Evolutionary conservation across 495 filamentous ascomycete species (phyloP).

Genomic region (Penicillium atrosanguineum): DNA sequence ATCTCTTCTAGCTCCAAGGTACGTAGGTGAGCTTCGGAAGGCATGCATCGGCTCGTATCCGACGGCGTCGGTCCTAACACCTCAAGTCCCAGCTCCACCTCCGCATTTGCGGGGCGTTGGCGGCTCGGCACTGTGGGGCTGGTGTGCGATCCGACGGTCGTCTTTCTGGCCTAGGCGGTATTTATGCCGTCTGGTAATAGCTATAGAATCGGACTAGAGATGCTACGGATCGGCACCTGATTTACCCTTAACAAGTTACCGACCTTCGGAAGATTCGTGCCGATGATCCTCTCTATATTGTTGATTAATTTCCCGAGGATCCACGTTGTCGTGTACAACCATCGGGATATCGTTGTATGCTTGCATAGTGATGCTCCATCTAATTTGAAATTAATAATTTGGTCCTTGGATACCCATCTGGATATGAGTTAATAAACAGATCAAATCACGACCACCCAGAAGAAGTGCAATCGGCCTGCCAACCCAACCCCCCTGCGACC

Average conservation of each 20-base stretch:
- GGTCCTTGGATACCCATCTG: too few relatives aligned
- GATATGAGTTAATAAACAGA: too few relatives aligned
- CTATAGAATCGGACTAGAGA: background rate
- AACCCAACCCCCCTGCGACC: background rate
- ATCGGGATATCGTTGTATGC: background rate
- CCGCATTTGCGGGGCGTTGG: conserved; percentile 10
- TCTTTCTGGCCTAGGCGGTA: background rate
- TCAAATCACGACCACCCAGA: conserved; percentile 1
- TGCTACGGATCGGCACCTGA: too few relatives aligned
- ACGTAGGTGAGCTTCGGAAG: background rate
- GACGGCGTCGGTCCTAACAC: background rate
- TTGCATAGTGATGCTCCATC: background rate
- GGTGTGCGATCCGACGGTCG: conserved; percentile 14
- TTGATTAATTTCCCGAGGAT: background rate
- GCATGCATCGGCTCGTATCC: background rate
- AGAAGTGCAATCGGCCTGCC: conserved; percentile 7
- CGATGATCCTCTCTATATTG: background rate
- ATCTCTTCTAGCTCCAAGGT: background rate
- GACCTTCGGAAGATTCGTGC: too few relatives aligned
- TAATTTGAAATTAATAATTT: background rate
- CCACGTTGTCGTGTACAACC: background rate
- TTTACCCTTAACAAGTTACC: too few relatives aligned
- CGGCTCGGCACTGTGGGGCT: conserved; percentile 3
- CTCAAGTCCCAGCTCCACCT: background rate
- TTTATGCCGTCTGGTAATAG: background rate